Evolutionary conservation across 2,329 filamentous ascomycete species (phyloP), one percentile per base, ranked within the genome.

Genomic region (Exserohilum turcica): DNA sequence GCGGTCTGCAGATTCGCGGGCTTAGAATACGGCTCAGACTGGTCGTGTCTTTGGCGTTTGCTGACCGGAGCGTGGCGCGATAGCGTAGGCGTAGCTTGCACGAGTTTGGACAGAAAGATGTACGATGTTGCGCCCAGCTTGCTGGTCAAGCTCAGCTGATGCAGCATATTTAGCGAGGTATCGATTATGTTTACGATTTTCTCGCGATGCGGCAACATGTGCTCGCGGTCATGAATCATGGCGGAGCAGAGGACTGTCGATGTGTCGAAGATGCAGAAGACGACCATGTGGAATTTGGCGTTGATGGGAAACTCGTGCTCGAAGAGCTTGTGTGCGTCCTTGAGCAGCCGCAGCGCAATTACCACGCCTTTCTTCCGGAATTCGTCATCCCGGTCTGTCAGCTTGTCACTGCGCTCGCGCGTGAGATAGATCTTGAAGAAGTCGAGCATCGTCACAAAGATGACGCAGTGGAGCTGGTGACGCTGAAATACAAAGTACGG

Each of bases 261-360:
- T 0, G 79, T 80, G 54, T 84, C 80, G 40, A 84, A 84, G 28
- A 82, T 77, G 37, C 74, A 72, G 50, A 82, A 83, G 0, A 80
- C 68, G 5, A 80, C 76, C 45, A 80, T 75, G 56, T 82, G 78
- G 36, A 80, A 82, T 31, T 79, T 81, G 5, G 77, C 74, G 38
- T 81, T 78, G 10, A 77, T 67, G 0, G 79, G 78, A 42, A 75
- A 78, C 7, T 78, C 70, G 31, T 77, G 71, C 15, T 79, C 67
- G 45, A 81, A 80, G 8, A 82, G 74, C 12, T 65, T 59, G 18
- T 73, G 72, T 5, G 79, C 70, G 1, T 73, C 67, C 2, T 64
- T 54, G 54, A 83, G 74, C 2, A 82, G 63, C 39, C 75, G 76
- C 15, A 83, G 58, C 9, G 76, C 73, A 35, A 77, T 75, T 9